Percentiles rank a stretch among this genome's conserved stretches.
These are phyloP conservation scores for Gilbertella persicaria DNA, from an alignment of 371 early-diverging fungal genomes.

Conservation along the genomic window DNA sequence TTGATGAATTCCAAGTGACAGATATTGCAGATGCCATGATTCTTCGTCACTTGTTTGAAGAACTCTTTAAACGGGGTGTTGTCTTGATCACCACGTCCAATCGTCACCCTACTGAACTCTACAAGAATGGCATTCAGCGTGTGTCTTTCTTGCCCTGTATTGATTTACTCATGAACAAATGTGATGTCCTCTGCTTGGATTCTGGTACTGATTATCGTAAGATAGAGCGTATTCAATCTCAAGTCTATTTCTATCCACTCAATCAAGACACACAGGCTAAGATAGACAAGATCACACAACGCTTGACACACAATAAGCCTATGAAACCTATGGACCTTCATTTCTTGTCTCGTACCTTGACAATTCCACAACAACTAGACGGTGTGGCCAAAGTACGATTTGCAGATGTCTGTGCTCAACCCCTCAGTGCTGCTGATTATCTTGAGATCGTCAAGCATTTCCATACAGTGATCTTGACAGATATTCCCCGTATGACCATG, in stretches of 20 bases:
- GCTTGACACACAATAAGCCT: constrained; percentile 30
- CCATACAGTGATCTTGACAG: constrained; percentile 76
- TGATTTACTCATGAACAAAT: constrained; percentile 78
- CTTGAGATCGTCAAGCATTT: constrained; percentile 75
- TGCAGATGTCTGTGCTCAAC: constrained; percentile 79
- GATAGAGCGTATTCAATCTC: constrained; percentile 56
- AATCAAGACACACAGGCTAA: constrained; percentile 46
- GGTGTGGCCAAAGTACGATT: constrained; percentile 81
- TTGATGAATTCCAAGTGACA: constrained; percentile 97
- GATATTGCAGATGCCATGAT: constrained; percentile 98
- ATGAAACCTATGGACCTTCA: constrained; percentile 50
- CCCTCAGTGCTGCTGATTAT: constrained; percentile 90
- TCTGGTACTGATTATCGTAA: constrained; percentile 91
- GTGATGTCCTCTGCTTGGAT: constrained; percentile 78
- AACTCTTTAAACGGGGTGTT: constrained; percentile 85
- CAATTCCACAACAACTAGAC: constrained; percentile 62
- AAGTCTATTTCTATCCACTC: constrained; percentile 65
- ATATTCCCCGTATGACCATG: constrained; percentile 85
- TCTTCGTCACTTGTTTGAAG: constrained; percentile 78
- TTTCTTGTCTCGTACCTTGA: constrained; percentile 76
- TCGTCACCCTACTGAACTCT: constrained; percentile 91
- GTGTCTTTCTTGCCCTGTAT: constrained; percentile 90
- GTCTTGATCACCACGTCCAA: constrained; percentile 92
- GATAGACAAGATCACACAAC: constrained; percentile 41
- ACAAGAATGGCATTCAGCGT: constrained; percentile 94